Evolutionary conservation across 495 filamentous ascomycete genomes (phyloP).

Genomic region (Bacidia rubella): DNA sequence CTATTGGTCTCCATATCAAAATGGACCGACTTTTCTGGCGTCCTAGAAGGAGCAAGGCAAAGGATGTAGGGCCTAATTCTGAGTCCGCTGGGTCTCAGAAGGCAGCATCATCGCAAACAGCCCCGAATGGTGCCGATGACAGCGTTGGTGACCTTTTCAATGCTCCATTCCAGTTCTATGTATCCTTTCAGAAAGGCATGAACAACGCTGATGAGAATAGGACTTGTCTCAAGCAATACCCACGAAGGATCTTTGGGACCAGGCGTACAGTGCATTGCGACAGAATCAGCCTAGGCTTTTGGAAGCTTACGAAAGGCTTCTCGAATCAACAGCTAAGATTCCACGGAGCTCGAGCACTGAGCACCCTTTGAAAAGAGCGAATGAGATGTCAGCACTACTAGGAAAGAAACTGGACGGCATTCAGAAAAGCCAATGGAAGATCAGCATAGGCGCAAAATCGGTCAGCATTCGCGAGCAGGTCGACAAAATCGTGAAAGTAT

Average conservation of each 20-base stretch:
- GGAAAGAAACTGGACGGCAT: not conserved
- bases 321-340: not conserved
- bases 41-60: too few relatives aligned
- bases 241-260: not conserved
- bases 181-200: too few relatives aligned
- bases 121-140: too few relatives aligned
- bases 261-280: not conserved
- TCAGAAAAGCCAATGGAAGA: not conserved
- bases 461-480: not conserved
- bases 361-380: not conserved
- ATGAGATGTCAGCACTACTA: not conserved
- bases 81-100: too few relatives aligned
- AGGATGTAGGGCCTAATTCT: too few relatives aligned
- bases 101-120: too few relatives aligned
- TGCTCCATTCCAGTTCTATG: too few relatives aligned
- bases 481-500: not conserved
- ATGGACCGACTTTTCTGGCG: too few relatives aligned
- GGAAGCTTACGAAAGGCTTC: not conserved
- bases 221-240: not conserved
- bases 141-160: too few relatives aligned
- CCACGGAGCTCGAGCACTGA: not conserved
- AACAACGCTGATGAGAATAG: too few relatives aligned
- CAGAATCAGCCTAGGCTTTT: not conserved
- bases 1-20: too few relatives aligned
- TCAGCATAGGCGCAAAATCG: not conserved